Base-by-base conservation (phyloP, 176 grass and related monocot species). In the Oryza rufipogon region DNA sequence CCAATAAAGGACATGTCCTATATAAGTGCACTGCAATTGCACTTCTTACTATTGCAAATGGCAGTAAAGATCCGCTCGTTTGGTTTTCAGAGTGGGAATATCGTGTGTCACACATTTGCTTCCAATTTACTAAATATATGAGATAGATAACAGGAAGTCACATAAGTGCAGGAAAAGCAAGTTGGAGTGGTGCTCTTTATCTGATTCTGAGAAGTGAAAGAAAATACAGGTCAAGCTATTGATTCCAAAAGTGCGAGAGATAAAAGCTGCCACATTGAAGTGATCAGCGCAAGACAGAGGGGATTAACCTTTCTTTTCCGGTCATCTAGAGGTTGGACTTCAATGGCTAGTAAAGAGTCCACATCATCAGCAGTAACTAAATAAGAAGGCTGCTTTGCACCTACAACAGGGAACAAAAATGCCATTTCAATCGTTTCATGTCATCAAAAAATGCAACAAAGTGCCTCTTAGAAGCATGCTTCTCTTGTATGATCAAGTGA, bases 291-390 rank as follows among this genome's bases (percentile, higher is more conserved):
- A 41, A 83, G 36, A 76, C 16, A 58, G n/a, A 58, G n/a, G 77
- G 32, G 8, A 66, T 79, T 81, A 64, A 98, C 96, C 87, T 95
- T 98, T 72, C 96, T 83, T 70, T 98, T 94, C 75, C 81, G 91
- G 47, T 98, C 93, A 92, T 98, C 96, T 64, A 98, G 83, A 71
- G 96, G 96, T 23, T 98, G 93, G 68, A 98, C 87, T 92, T 95
- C 89, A 87, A 98, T 95, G 47, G 93, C 89, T 42, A 98, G 81
- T 80, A 90, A 88, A 74, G 76, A 79, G 64, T 98, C 93, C 60
- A 98, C 96, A 51, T 98, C 96, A 89, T 98, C 96, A 89, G 93
- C 96, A 45, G 93, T 95, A 81, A 98, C 96, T 54, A 98, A 86
- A 94, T 98, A 98, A 44, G 32, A 81, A 26, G 96, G 96, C 64